Evolutionary conservation across 352 stramenopile genomes (phyloP), one percentile per base, ranked within the genome.

Genomic region (Salisapilia sapeloensis): DNA sequence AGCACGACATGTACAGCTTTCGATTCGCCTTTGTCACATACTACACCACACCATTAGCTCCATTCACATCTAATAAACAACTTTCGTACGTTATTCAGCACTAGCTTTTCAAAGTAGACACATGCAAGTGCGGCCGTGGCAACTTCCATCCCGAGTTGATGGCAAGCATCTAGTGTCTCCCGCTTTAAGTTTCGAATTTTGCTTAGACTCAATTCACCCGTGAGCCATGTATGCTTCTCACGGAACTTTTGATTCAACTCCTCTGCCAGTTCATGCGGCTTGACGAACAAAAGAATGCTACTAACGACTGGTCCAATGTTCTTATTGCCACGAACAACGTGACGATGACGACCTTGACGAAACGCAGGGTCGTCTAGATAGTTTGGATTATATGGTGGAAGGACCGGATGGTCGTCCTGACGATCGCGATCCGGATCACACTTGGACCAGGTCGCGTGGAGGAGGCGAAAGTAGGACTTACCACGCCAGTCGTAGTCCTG

Each of bases 211-310:
- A 98, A 58, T 21, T 81, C 75, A 27, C 63, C 57, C 14, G 84
- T 80, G 39, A 98, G 71, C 59, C 65, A 80, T 45, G 48, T 84
- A 61, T 84, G 93, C 59, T 78, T 86, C 36, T 98, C 87, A 15
- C 87, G 66, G 52, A 98, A 98, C 57, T 97, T 92, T 35, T 96
- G 86, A 53, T 98, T 98, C 0, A 98, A 53, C 38, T 97, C 75
- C 53, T 91, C 81, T 56, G 97, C 97, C 26, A 98, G 56, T 12
- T 95, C 75, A 31, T 91, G 63, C 21, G 87, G 87, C 42, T 96
- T 95, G 27, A 96, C 89, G 64, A 96, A 97, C 25, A 95, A 74
- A 42, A 97, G 61, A 3, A 93, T 96, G 21, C 81, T 96, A 25
- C 76, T 94, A 33, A 97, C 67, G 21, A 97, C 84, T 0, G 79